These are phyloP conservation scores for Dissophora ornata DNA, from an alignment of 192 early-diverging fungal species.

Conservation along the genomic window DNA sequence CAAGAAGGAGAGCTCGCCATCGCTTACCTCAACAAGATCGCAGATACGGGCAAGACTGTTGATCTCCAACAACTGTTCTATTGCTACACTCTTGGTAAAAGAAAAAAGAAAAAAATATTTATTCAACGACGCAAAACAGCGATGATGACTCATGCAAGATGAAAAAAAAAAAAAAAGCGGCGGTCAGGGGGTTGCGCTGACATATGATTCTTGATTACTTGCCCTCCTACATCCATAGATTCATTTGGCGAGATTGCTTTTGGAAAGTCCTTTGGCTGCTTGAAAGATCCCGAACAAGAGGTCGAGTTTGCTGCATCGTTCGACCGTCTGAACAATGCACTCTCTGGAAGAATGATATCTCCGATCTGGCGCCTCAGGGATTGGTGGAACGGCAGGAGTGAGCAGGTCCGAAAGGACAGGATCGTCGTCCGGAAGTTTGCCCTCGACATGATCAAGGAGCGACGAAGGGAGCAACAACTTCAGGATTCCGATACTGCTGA, in stretches of 20 bases:
- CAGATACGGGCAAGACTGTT: slow-evolving; percentile 26
- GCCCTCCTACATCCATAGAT: neutral
- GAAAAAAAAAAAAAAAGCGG: no score
- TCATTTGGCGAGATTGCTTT: slow-evolving; percentile 52
- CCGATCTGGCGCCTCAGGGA: slow-evolving; percentile 40
- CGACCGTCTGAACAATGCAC: slow-evolving; percentile 56
- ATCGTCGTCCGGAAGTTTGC: slow-evolving; percentile 34
- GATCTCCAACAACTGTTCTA: slow-evolving; percentile 59
- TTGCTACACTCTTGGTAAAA: slow-evolving; percentile 56
- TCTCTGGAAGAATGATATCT: slow-evolving; percentile 17
- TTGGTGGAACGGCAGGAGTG: slow-evolving; percentile 26
- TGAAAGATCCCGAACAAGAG: slow-evolving; percentile 22
- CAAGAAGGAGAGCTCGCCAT: slow-evolving; percentile 18
- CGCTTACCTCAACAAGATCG: slow-evolving; percentile 18
- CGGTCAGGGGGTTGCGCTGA: no score
- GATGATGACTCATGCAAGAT: neutral
- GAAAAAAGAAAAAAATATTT: no score
- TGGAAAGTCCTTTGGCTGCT: slow-evolving; percentile 36
- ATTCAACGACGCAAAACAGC: no score
- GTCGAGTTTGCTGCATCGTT: slow-evolving; percentile 62
- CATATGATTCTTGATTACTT: neutral
- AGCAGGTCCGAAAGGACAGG: slow-evolving; percentile 8
- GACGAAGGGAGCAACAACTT: slow-evolving; percentile 6
- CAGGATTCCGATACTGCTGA: slow-evolving; percentile 7
- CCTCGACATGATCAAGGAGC: slow-evolving; percentile 39